A percentile compares a stretch with the other conserved stretches of the same genome.
Evolutionary conservation across 257 asterid genomes (phyloP).

Genomic region (Coffea canephora): DNA sequence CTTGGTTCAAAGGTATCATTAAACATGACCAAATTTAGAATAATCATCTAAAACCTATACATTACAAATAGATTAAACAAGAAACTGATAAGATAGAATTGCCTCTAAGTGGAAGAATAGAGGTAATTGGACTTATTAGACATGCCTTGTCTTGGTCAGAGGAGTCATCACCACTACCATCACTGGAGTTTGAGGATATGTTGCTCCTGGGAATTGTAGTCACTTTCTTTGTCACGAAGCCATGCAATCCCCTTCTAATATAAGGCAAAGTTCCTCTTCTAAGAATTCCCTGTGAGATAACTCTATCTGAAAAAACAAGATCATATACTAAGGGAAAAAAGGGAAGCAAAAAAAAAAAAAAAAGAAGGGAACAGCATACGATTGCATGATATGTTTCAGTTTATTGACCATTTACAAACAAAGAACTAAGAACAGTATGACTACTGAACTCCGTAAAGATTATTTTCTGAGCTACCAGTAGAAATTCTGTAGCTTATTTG

Average conservation of each 20-base stretch:
- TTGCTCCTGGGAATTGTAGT: constrained; percentile 52
- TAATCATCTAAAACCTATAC: not conserved
- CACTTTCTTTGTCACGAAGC: constrained; percentile 34
- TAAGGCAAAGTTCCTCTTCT: constrained; percentile 31
- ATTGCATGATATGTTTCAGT: not conserved
- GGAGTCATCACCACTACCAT: constrained; percentile 42
- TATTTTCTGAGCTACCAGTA: no score
- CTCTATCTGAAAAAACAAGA: constrained; percentile 38
- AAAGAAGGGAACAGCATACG: no score
- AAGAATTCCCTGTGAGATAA: constrained; percentile 21
- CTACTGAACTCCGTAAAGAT: no score
- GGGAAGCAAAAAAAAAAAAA: no score
- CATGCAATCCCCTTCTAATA: constrained; percentile 28
- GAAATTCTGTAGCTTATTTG: no score
- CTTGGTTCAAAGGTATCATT: not conserved
- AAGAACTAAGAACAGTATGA: not conserved
- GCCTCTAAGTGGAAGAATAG: not conserved
- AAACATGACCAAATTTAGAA: not conserved
- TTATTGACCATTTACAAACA: not conserved
- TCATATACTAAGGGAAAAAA: no score
- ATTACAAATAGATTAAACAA: not conserved
- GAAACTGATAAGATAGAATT: not conserved
- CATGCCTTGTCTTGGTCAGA: constrained; percentile 50
- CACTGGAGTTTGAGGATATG: constrained; percentile 38
- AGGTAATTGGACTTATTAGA: not conserved